phyloP scores from a whole-genome alignment of 805 yeast species.

The Saccharomycopsis synnaedendra region DNA sequence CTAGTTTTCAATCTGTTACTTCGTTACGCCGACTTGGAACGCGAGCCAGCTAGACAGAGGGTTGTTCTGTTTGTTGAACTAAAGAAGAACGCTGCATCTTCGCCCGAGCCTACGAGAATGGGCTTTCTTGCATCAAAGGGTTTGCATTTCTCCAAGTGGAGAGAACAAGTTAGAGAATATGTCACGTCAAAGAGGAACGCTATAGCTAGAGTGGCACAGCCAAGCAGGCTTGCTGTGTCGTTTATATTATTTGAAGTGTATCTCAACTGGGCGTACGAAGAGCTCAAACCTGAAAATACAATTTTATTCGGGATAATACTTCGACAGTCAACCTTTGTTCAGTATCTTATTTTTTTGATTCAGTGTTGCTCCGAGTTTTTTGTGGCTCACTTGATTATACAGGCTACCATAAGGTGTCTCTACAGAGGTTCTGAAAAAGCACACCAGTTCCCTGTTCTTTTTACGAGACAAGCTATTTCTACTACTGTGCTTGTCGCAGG shows the following conservation, averaged over 20 bases:
- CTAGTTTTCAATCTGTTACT: slow-evolving; percentile 59
- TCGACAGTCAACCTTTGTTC: slow-evolving; percentile 18
- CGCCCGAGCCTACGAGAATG: not conserved
- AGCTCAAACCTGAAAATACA: slow-evolving; percentile 21
- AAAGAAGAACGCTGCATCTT: not conserved
- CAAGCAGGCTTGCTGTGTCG: slow-evolving; percentile 45
- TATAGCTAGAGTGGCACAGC: slow-evolving; percentile 5
- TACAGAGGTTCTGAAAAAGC: not conserved
- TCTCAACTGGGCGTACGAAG: slow-evolving; percentile 85
- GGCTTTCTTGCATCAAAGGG: not conserved
- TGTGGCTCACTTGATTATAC: slow-evolving; percentile 24
- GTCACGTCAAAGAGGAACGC: not conserved
- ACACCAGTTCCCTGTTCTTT: slow-evolving; percentile 5
- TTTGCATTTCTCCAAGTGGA: not conserved
- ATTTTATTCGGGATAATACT: slow-evolving; percentile 17
- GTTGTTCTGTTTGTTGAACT: too few species aligned
- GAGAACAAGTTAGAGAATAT: too few species aligned
- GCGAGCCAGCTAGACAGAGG: not conserved
- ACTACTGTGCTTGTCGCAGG: slow-evolving; percentile 67
- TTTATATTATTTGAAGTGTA: slow-evolving; percentile 79
- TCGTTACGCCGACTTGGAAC: not conserved
- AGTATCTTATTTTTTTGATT: slow-evolving; percentile 26
- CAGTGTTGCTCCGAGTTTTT: slow-evolving; percentile 25
- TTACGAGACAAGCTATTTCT: slow-evolving; percentile 36
- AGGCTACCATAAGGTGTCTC: slow-evolving; percentile 17